A percentile compares a stretch with the other conserved stretches of the same genome.
Evolutionary conservation across 2,329 filamentous ascomycete species (phyloP).

Genomic region (Hysterium pulicare): DNA sequence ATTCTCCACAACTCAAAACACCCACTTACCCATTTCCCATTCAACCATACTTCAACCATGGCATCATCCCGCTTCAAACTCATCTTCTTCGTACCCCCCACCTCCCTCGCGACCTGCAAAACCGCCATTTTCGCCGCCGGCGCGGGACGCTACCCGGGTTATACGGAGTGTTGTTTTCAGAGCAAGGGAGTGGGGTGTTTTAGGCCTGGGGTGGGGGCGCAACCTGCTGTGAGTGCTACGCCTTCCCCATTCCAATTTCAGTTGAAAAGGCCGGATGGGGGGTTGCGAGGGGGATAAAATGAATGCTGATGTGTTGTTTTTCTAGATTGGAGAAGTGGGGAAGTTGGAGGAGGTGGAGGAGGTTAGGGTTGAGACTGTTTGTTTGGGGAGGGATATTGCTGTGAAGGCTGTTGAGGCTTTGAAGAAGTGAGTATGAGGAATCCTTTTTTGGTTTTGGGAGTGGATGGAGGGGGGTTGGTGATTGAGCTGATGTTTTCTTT

Average conservation of each 20-base stretch:
- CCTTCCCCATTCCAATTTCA: not conserved
- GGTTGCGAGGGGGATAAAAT: not conserved
- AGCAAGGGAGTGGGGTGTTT: slow-evolving; percentile 62
- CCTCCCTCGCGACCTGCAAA: slow-evolving; percentile 38
- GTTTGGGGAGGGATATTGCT: slow-evolving; percentile 56
- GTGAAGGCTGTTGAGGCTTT: slow-evolving; percentile 59
- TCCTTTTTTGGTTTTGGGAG: not conserved
- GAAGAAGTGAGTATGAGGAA: slow-evolving; percentile 59
- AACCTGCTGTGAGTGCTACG: slow-evolving; percentile 47
- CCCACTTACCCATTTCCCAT: not conserved
- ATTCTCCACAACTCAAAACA: too few relatives aligned
- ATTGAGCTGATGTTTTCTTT: slow-evolving; percentile 6
- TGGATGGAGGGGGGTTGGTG: not conserved
- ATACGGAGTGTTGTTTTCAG: slow-evolving; percentile 44
- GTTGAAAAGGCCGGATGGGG: not conserved
- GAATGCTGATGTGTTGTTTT: too few relatives aligned
- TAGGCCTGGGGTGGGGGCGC: slow-evolving; percentile 58
- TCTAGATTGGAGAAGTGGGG: slow-evolving; percentile 55
- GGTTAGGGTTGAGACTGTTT: slow-evolving; percentile 61
- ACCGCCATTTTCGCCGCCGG: slow-evolving; percentile 45
- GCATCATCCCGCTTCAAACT: slow-evolving; percentile 36
- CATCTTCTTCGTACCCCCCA: slow-evolving; percentile 43
- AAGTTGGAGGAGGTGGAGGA: slow-evolving; percentile 59
- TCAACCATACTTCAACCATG: not conserved
- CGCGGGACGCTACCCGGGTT: slow-evolving; percentile 43